Conservation (phyloP, 2,329 filamentous ascomycete genomes). For the Scorias spongiosa region DNA sequence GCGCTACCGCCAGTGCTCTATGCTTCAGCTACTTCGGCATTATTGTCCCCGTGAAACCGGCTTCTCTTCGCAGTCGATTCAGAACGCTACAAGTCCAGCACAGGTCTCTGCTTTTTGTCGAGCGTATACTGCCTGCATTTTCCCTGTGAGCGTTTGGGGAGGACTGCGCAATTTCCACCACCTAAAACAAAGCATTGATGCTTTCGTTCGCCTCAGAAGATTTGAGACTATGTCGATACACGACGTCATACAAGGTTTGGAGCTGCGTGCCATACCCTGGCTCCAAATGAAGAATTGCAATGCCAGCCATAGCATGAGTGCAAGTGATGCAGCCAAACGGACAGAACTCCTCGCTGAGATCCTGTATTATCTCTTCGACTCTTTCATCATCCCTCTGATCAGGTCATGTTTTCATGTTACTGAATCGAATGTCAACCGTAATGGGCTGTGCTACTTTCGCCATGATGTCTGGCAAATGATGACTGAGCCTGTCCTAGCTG, state of each 20-base stretch:
- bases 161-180: constrained; percentile 41
- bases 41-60: constrained; percentile 49
- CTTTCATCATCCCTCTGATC: constrained; percentile 72
- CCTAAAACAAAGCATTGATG: constrained; percentile 56
- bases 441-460: constrained; percentile 80
- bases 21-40: constrained; percentile 59
- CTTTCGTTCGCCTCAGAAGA: constrained; percentile 60
- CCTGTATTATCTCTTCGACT: constrained; percentile 86
- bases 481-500: constrained; percentile 54
- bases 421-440: constrained; percentile 67
- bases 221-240: constrained; percentile 73
- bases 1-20: constrained; percentile 61
- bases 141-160: constrained; percentile 68
- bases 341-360: constrained; percentile 69
- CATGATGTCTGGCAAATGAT: constrained; percentile 80
- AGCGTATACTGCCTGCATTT: constrained; percentile 53
- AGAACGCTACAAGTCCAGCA: constrained; percentile 50
- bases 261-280: constrained; percentile 42
- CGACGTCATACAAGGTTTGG: constrained; percentile 59
- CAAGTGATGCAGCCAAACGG: constrained; percentile 60
- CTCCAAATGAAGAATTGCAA: constrained; percentile 41
- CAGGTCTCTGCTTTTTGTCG: constrained; percentile 78
- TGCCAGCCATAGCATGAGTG: constrained; percentile 41
- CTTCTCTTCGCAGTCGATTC: constrained; percentile 32
- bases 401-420: constrained; percentile 87